These are phyloP conservation scores for Kuraishia floccosa DNA, from an alignment of 805 yeast species.

Conservation along the genomic window DNA sequence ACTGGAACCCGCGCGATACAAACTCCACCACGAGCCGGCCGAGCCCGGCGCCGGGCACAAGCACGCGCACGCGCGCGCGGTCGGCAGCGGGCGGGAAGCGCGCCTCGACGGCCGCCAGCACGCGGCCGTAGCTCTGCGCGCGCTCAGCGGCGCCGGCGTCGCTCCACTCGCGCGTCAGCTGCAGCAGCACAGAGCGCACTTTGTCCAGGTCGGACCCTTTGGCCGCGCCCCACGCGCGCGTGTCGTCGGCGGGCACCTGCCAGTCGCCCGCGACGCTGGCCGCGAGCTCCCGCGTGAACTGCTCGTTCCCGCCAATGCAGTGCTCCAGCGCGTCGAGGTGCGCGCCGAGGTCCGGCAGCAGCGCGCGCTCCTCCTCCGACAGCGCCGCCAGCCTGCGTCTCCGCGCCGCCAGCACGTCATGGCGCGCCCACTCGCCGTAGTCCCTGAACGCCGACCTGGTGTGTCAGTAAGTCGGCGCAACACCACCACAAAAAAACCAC, in stretches of 20 bases:
- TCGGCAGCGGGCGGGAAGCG: conserved; percentile 23
- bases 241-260: conserved; percentile 28
- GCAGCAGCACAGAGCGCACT: conserved; percentile 43
- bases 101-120: conserved; percentile 22
- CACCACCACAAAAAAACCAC: neutral
- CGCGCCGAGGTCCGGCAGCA: conserved; percentile 38
- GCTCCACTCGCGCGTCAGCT: conserved; percentile 54
- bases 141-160: conserved; percentile 39
- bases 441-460: conserved; percentile 15
- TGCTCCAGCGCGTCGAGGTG: conserved; percentile 27
- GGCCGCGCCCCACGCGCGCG: conserved; percentile 29
- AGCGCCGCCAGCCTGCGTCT: conserved; percentile 22
- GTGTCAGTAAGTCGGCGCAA: neutral
- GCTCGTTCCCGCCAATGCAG: conserved; percentile 32
- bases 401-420: conserved; percentile 19
- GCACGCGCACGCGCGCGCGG: conserved; percentile 28
- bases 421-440: conserved; percentile 22
- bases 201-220: conserved; percentile 37
- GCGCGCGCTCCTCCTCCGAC: conserved; percentile 23
- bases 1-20: conserved; percentile 40
- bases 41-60: conserved; percentile 58
- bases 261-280: conserved; percentile 31
- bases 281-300: conserved; percentile 32
- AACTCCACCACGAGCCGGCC: conserved; percentile 49
- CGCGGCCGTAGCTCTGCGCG: conserved; percentile 20